Base-by-base conservation (phyloP, 2,329 filamentous ascomycete species). In the Madurella fahalii region DNA sequence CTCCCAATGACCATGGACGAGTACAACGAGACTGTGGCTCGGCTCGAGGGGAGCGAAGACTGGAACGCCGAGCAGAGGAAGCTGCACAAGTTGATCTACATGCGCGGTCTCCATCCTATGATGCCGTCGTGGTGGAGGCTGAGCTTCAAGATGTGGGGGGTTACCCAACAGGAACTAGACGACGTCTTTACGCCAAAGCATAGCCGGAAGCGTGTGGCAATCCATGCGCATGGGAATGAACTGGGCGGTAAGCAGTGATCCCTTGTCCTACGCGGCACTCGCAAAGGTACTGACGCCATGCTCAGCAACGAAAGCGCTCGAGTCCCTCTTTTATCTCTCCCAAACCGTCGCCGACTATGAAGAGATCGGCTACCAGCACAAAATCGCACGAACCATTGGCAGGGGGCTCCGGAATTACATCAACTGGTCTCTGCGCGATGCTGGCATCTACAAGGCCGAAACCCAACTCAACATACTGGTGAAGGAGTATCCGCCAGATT, bases 91-190 rank as follows among this genome's bases (percentile, higher is more conserved):
- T 61, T 71, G 46, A 60, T 71, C 18, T 65, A 64, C 15, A 64
- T 72, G 54, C 67, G 69, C 43, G 70, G 70, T 2, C 58, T 64
- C 32, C 68, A 71, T 50, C 69, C 69, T 4, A 64, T 72, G 60
- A 61, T 72, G 49, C 65, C 67, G 11, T 66, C 64, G 2, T 60
- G 57, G 12, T 71, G 69, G 70, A 56, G 54, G 34, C 54, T 65
- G 50, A 64, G 67, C 54, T 69, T 70, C 51, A 59, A 62, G 48
- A 69, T 68, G 46, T 67, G 69, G 56, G 67, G 68, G 2, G 59
- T 71, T 54, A 65, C 66, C 7, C 63, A 64, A 8, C 58, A 47
- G 3, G 46, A 63, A 11, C 51, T 63, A 2, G 56, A 60, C 47
- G 52, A 64, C 17, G 62, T 72, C 16, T 72, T 70, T 54, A 64